Conservation (phyloP, 768 basidiomycete genomes). For the Jaapia argillacea region DNA sequence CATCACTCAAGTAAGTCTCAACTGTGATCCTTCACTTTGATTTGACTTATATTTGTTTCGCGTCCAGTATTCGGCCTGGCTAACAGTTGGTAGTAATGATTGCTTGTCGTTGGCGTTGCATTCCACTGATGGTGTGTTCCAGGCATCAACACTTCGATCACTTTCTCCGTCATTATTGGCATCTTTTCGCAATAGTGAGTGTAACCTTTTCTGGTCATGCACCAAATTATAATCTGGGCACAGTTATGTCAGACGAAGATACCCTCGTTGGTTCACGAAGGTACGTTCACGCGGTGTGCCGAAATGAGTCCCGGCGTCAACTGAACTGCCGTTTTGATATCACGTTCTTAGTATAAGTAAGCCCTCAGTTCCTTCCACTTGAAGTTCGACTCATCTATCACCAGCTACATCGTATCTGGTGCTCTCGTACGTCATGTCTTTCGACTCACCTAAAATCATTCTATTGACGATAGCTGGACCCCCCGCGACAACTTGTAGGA, state of each 20-base stretch:
- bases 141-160: conserved; percentile 22
- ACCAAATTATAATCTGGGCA: background rate
- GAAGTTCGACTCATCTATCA: background rate
- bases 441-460: too few species aligned
- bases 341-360: background rate
- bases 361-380: background rate
- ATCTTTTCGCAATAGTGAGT: conserved; percentile 10
- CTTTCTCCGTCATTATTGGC: conserved; percentile 10
- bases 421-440: conserved; percentile 12
- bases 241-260: conserved; percentile 15
- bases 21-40: conserved; percentile 3
- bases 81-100: too few species aligned
- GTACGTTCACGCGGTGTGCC: conserved; percentile 8
- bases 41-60: too few species aligned
- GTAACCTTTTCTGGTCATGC: background rate
- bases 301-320: too few species aligned
- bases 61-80: conserved; percentile 17
- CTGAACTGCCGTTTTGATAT: too few species aligned
- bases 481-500: conserved; percentile 8
- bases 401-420: conserved; percentile 23
- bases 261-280: conserved; percentile 22
- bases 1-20: conserved; percentile 11
- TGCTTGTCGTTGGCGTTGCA: too few species aligned
- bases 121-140: too few species aligned
- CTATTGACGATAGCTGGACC: too few species aligned